Evolutionary conservation across 148 eudicot species (phyloP).

Genomic region (Camellia japonica): DNA sequence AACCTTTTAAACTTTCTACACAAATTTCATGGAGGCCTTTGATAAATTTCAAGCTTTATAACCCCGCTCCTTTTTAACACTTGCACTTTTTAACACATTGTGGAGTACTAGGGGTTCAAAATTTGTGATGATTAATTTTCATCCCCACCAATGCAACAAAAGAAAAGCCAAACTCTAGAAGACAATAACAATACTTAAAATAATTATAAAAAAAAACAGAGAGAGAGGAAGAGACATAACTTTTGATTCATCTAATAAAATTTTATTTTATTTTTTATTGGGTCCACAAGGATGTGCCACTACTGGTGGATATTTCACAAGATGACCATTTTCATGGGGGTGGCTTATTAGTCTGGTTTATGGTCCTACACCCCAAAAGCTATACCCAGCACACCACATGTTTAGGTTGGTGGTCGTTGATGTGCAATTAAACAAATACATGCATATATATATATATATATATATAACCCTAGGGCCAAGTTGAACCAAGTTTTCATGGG

Average conservation of each 20-base stretch:
- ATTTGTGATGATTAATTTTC: neutral
- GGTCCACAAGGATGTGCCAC: constrained; percentile 4
- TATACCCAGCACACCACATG: constrained; percentile 43
- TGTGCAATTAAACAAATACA: neutral
- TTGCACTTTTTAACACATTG: neutral
- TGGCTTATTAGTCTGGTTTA: neutral
- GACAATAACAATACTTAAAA: neutral
- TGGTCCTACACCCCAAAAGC: constrained; percentile 37
- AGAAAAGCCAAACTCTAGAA: constrained; percentile 1
- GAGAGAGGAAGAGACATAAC: too few relatives aligned
- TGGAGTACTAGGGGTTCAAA: neutral
- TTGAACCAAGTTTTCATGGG: too few relatives aligned
- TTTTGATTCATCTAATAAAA: too few relatives aligned
- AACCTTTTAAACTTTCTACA: too few relatives aligned
- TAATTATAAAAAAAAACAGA: too few relatives aligned
- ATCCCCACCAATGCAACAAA: constrained; percentile 18
- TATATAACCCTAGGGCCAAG: too few relatives aligned
- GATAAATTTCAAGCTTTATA: neutral
- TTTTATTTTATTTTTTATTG: neutral
- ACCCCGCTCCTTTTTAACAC: neutral
- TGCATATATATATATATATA: too few relatives aligned
- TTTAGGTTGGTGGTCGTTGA: constrained; percentile 19
- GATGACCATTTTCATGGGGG: constrained; percentile 2
- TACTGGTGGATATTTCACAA: constrained; percentile 13
- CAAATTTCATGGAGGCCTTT: neutral